Conservation (phyloP, 148 eudicot species). For the Rheum nobile region DNA sequence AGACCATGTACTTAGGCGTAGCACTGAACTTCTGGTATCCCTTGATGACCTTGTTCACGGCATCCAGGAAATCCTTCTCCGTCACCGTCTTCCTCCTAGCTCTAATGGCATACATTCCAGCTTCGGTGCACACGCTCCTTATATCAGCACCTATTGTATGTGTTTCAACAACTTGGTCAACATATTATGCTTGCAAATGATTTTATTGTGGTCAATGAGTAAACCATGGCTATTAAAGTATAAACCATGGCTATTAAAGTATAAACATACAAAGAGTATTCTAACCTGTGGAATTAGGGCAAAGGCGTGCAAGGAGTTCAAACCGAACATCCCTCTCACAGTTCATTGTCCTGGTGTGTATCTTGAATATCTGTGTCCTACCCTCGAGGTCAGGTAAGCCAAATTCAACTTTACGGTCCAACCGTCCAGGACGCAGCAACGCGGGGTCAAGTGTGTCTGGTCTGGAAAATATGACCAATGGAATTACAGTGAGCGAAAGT, state of each 20-base stretch:
- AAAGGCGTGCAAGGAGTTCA: constrained; percentile 92
- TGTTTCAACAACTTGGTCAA: background rate
- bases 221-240: no score
- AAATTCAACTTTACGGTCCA: constrained; percentile 86
- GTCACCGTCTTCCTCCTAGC: constrained; percentile 90
- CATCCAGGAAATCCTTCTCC: constrained; percentile 91
- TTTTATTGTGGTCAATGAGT: background rate
- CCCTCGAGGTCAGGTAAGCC: constrained; percentile 90
- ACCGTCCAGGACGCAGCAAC: constrained; percentile 77
- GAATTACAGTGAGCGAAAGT: no score
- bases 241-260: no score
- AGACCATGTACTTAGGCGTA: constrained; percentile 95
- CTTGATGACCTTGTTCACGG: constrained; percentile 93
- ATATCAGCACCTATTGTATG: constrained; percentile 73
- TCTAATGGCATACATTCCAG: constrained; percentile 91
- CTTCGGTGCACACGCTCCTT: constrained; percentile 93
- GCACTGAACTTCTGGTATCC: constrained; percentile 98
- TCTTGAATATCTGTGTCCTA: constrained; percentile 82
- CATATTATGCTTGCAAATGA: no score
- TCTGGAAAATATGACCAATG: constrained; percentile 17
- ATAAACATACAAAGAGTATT: no score
- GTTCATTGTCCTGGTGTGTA: constrained; percentile 90
- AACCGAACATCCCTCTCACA: constrained; percentile 86
- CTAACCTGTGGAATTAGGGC: constrained; percentile 92
- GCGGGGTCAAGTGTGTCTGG: constrained; percentile 97